phyloP scores from a whole-genome alignment of 306 rosid species.

The Cicer bijugum region DNA sequence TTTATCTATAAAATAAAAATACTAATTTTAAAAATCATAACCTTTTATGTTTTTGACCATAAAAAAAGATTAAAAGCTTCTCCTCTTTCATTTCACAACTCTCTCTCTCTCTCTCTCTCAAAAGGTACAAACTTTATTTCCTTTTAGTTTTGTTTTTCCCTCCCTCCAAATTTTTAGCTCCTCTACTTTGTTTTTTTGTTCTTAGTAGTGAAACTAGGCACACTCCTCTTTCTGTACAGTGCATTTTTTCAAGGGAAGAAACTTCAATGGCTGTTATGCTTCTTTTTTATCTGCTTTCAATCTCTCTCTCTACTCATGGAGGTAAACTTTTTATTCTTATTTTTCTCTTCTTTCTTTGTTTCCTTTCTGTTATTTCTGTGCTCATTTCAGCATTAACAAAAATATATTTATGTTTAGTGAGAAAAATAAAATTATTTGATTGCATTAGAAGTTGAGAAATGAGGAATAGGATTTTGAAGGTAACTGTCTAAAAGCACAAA shows the following conservation, averaged over 20 bases:
- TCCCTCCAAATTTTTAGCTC: slow-evolving; percentile 25
- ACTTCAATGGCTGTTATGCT: slow-evolving; percentile 60
- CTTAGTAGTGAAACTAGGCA: slow-evolving; percentile 19
- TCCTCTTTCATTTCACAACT: not conserved
- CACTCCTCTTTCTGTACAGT: slow-evolving; percentile 23
- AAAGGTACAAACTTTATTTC: slow-evolving; percentile 48
- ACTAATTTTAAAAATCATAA: not conserved
- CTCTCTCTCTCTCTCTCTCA: slow-evolving; percentile 35
- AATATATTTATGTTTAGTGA: not conserved
- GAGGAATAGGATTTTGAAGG: not conserved
- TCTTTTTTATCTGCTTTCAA: slow-evolving; percentile 51
- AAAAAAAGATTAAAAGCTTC: not conserved
- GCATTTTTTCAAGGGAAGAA: slow-evolving; percentile 9
- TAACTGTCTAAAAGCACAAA: not conserved
- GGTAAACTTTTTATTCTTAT: slow-evolving; percentile 49
- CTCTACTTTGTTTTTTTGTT: slow-evolving; percentile 7
- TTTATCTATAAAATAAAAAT: too few relatives aligned
- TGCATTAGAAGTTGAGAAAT: slow-evolving; percentile 3
- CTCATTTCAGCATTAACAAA: too few relatives aligned
- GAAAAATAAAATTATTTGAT: not conserved
- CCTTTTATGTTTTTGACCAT: not conserved
- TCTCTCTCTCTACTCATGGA: slow-evolving; percentile 59
- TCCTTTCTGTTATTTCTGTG: not conserved
- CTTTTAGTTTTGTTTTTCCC: slow-evolving; percentile 27
- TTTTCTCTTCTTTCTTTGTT: not conserved